Conservation (phyloP, 352 stramenopile genomes). For the Aphanomyces astaci region DNA sequence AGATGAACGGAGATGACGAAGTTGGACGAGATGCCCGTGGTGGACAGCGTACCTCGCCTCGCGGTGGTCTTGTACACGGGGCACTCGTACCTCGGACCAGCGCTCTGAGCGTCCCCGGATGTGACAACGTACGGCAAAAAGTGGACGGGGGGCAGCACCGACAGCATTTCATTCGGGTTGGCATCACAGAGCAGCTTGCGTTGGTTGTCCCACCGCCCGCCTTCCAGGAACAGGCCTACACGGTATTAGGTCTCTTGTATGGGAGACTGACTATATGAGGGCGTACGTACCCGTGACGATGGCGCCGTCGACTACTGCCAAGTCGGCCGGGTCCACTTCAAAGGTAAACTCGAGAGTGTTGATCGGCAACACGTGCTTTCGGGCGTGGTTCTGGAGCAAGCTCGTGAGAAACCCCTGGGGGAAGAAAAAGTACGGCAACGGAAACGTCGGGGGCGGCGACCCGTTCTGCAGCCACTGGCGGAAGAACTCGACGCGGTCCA, state of each 20-base stretch:
- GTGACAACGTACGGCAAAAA: conserved; percentile 43
- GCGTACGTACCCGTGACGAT: neutral
- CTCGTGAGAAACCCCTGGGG: conserved; percentile 72
- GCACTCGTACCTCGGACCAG: conserved; percentile 66
- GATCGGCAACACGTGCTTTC: conserved; percentile 58
- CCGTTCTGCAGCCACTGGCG: conserved; percentile 37
- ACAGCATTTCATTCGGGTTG: conserved; percentile 47
- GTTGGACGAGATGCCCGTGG: conserved; percentile 90
- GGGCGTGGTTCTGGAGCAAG: conserved; percentile 60
- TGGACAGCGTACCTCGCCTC: conserved; percentile 85
- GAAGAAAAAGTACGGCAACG: conserved; percentile 61
- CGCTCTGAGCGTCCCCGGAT: conserved; percentile 25
- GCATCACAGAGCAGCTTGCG: conserved; percentile 37
- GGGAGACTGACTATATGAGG: neutral
- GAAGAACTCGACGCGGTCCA: conserved; percentile 51
- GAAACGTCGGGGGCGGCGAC: conserved; percentile 33
- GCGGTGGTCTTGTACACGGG: conserved; percentile 89
- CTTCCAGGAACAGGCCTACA: conserved; percentile 54
- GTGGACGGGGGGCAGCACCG: conserved; percentile 79
- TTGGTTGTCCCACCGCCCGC: conserved; percentile 53
- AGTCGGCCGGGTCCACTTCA: conserved; percentile 1
- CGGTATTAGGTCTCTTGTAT: neutral
- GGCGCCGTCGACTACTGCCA: conserved; percentile 25
- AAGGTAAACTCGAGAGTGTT: conserved; percentile 75
- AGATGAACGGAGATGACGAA: conserved; percentile 88